Base-by-base conservation (phyloP, 768 basidiomycete species). In the Tulasnella sp. region DNA sequence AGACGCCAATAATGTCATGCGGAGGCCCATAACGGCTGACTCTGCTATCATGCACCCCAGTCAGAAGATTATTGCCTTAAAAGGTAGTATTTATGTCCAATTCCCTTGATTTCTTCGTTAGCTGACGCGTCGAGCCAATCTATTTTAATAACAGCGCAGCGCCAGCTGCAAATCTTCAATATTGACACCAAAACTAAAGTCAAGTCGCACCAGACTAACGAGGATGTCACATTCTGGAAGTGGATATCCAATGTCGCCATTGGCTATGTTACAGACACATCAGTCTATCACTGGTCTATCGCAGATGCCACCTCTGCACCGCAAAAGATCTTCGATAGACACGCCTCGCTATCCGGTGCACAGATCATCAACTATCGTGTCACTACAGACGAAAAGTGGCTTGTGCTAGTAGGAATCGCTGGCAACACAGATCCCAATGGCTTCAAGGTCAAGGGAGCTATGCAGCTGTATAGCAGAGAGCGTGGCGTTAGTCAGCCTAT, bases 281-380 rank as follows among this genome's bases (percentile, higher is more conserved):
- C 92, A 3, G 95, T 98, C 29, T 89, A 80, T 71, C 94, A 98
- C 72, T 96, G 94, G 93, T 78, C 85, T 60, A 83, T 86, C 65
- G 67, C 74, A 42, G 86, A 91, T 72, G 73, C 78, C 64, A 86
- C 84, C 2, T 85, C 88, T 1, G 73, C 86, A 2, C 88, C 87
- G 2, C 85, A 88, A 76, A 92, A 98, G 78, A 80, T 96, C 48
- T 98, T 98, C 66, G 96, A 99, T 75, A 85, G 96, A 38, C 95
- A 98, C 70, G 82, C 90, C 1, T 86, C 90, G n/a, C 84, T 98
- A 60, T 80, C 84, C 58, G 93, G 92, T 51, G 84, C 90, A 61
- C 96, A 98, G 73, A 98, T 99, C 61, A 99, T 98, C 77, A 98
- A 98, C 75, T 98, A 99, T 73, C 88, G 95, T 51, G 79, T 85